These are phyloP conservation scores for Candida ascalaphidarum DNA, from an alignment of 805 yeast species.

Conservation along the genomic window DNA sequence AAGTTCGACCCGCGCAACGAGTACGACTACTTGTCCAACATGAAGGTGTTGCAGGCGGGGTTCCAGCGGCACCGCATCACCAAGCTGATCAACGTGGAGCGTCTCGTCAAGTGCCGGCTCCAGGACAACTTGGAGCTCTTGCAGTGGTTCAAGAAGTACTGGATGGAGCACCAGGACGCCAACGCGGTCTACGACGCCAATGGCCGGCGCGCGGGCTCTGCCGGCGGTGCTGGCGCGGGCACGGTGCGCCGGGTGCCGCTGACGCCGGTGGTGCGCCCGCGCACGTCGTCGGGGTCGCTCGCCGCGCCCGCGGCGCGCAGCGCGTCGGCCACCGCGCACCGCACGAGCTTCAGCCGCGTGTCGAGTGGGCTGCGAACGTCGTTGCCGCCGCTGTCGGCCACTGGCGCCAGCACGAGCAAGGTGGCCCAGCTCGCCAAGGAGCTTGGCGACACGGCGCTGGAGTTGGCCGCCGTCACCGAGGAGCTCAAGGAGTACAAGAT, in stretches of 20 bases:
- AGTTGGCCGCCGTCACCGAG: slow-evolving; percentile 30
- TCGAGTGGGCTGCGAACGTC: no score
- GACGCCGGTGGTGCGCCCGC: slow-evolving; percentile 1
- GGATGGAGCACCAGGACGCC: slow-evolving; percentile 71
- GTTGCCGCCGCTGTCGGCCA: slow-evolving; percentile 2
- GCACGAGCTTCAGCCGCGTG: neutral
- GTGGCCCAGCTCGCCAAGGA: slow-evolving; percentile 27
- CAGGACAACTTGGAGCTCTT: slow-evolving; percentile 92
- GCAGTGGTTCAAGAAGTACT: slow-evolving; percentile 82
- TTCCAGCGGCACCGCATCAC: slow-evolving; percentile 65
- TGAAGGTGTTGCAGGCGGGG: slow-evolving; percentile 78
- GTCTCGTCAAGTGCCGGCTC: slow-evolving; percentile 74
- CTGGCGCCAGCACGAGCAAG: neutral
- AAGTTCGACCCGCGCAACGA: slow-evolving; percentile 60
- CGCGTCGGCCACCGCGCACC: slow-evolving; percentile 4
- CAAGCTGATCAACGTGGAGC: slow-evolving; percentile 72
- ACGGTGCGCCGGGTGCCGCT: slow-evolving; percentile 6
- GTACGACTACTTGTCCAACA: slow-evolving; percentile 71
- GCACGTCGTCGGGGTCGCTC: slow-evolving; percentile 1
- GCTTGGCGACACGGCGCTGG: slow-evolving; percentile 34
- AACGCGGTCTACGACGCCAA: slow-evolving; percentile 58
- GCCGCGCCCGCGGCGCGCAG: slow-evolving; percentile 8
- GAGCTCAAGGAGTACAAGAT: slow-evolving; percentile 52
- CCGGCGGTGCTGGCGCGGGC: slow-evolving; percentile 1
- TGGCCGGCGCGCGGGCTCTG: slow-evolving; percentile 11